Evolutionary conservation across 2,329 filamentous ascomycete species (phyloP), one percentile per base, ranked within the genome.

Genomic region (Aureobasidium mangrovei): DNA sequence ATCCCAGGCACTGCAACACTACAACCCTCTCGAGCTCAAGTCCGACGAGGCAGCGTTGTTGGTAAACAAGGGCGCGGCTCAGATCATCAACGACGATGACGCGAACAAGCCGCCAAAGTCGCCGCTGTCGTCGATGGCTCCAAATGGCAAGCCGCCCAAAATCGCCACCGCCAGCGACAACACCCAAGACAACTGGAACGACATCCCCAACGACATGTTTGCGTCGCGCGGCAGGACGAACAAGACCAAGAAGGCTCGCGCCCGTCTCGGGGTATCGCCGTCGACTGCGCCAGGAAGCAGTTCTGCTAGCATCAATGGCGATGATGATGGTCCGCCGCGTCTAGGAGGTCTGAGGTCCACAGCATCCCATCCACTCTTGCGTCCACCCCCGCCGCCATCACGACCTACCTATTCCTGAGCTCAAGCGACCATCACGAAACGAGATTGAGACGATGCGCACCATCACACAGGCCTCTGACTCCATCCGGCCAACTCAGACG

Each of bases 1-100:
- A 31, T 91, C 93, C 1, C 91, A 97, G 70, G 85, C 88, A 54
- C 90, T 91, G 4, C 91, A 94, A 62, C 93, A 98, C 71, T 97
- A 95, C 72, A 73, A 97, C 46, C 93, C 93, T 2, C 73, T 97
- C 29, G 86, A 96, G 74, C 76, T 98, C 40, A 88, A 93, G 74
- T 84, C 88, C 1, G 91, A 97, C 72, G 93, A 98, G 73, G 91
- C 85, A 3, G 80, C 83, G 59, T 72, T 93, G 51, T 78, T 98
- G 29, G 83, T 95, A 57, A 84, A 89, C 61, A 85, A 84, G 61
- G 82, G 81, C 56, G 80, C 83, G 62, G 91, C 83, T 38, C 88
- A 85, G 69, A 77, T 95, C 61, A 83, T 91, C 62, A 88, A 96
- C 67, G 91, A 95, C 70, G 76, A 77, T 51, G 75, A 78, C 51